Percentiles rank a stretch among this genome's conserved stretches.
phyloP scores from a whole-genome alignment of 257 asterid genomes.

The Solanum megistacrolobum region DNA sequence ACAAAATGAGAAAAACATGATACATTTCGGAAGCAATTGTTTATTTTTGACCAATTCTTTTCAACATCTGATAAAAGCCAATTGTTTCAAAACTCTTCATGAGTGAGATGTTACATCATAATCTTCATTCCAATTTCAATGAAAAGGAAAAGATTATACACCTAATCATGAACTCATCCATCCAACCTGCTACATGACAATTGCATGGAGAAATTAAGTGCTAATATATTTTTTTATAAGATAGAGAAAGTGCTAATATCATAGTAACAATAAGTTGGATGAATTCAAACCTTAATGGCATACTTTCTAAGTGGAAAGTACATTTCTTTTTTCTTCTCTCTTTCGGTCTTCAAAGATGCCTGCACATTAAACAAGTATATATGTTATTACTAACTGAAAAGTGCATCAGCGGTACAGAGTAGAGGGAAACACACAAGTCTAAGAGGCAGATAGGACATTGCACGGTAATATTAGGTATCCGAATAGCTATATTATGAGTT shows the following conservation, averaged over 20 bases:
- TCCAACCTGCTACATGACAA: background rate
- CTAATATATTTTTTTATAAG: too few species aligned
- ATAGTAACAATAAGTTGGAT: background rate
- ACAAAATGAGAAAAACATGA: background rate
- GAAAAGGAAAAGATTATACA: background rate
- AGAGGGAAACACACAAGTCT: background rate
- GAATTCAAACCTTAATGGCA: conserved; percentile 53
- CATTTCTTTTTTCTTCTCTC: conserved; percentile 64
- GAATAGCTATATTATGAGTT: background rate
- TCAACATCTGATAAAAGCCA: background rate
- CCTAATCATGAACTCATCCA: background rate
- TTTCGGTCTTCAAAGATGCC: conserved; percentile 65
- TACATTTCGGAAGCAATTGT: background rate
- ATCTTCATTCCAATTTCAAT: background rate
- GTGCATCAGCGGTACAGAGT: background rate
- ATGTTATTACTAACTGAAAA: background rate
- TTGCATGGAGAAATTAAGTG: background rate
- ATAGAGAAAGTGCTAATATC: too few species aligned
- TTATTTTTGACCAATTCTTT: background rate
- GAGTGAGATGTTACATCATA: background rate
- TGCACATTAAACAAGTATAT: conserved; percentile 1
- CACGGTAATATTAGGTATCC: background rate
- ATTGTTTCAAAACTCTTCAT: background rate
- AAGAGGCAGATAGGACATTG: background rate
- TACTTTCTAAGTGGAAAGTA: conserved; percentile 67